Base-by-base conservation (phyloP, 2,329 filamentous ascomycete species). In the Teratosphaeriaceae sp. region DNA sequence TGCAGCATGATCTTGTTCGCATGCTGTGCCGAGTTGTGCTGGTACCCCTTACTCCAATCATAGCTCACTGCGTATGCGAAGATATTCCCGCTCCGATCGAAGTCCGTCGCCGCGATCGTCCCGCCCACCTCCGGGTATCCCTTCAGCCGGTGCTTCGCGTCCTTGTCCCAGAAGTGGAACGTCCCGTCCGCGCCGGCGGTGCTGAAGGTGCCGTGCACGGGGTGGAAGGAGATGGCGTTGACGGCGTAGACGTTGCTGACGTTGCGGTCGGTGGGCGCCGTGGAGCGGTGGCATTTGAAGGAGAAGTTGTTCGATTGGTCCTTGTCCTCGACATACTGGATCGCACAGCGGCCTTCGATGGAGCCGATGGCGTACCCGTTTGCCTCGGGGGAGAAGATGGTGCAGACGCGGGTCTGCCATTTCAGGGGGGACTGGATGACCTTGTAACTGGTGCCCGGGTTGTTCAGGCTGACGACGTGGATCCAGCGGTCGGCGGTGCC, bases 171-270 rank as follows among this genome's bases (percentile, higher is more conserved):
- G 75, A 90, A 92, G 71, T 92, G 86, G 74, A 97, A 98, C 1
- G 92, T 96, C 43, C 92, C 92, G 66, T 98, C 92, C 24, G 83
- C 85, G 43, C 92, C 92, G 37, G 92, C 88, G 2, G 92, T 98
- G 69, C 85, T 94, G 72, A 98, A 98, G n/a, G 92, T 98, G 59
- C 92, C 92, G 66, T 96, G 89, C 11, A 85, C 76, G 1, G 92
- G 92, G 69, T 98, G 92, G 80, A 97, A 97, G 19, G 87, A 94
- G 65, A 98, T 98, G 55, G 88, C 84, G 70, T 98, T 98, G 61
- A 98, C 88, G 1, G 88, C 83, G 72, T 89, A 92, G 56, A 97
- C 92, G 60, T 90, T 92, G 56, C 85, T 87, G 51, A 84, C 72
- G 66, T 88, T 89, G 46, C 69, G 68, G 36, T 66, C 56, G 42